phyloP scores from a whole-genome alignment of 2,329 filamentous ascomycete species.

The Fonsecaea monophora region DNA sequence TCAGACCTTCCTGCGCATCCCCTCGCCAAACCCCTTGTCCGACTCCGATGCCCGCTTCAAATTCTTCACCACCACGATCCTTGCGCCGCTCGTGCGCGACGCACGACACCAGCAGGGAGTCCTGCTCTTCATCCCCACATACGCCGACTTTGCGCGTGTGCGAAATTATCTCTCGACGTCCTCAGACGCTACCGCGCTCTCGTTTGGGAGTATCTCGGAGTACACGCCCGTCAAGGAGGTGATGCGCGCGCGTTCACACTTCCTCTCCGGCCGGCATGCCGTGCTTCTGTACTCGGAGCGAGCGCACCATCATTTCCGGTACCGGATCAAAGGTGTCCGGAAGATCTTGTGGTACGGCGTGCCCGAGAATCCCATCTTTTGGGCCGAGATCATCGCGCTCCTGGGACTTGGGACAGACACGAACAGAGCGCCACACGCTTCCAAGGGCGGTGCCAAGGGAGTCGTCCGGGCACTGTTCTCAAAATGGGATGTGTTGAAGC shows the following conservation, averaged over 20 bases:
- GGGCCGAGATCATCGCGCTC: slow-evolving; percentile 52
- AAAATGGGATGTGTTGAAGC: slow-evolving; percentile 84
- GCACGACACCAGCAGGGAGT: slow-evolving; percentile 72
- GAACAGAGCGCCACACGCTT: slow-evolving; percentile 54
- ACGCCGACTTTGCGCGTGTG: slow-evolving; percentile 92
- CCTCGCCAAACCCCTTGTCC: slow-evolving; percentile 69
- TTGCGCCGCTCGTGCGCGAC: slow-evolving; percentile 75
- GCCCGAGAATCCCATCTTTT: slow-evolving; percentile 77
- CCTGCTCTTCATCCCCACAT: slow-evolving; percentile 88
- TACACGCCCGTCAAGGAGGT: slow-evolving; percentile 82
- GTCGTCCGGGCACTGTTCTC: slow-evolving; percentile 72
- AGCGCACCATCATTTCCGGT: slow-evolving; percentile 95
- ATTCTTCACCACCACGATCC: slow-evolving; percentile 82
- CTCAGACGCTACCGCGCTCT: slow-evolving; percentile 60
- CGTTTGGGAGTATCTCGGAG: slow-evolving; percentile 86
- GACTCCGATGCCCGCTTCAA: slow-evolving; percentile 91
- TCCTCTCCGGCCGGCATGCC: slow-evolving; percentile 79
- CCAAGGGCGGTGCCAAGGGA: slow-evolving; percentile 58
- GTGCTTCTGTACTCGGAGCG: slow-evolving; percentile 91
- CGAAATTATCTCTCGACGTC: slow-evolving; percentile 89
- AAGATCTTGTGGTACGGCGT: slow-evolving; percentile 87
- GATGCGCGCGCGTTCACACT: slow-evolving; percentile 84
- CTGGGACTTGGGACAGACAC: slow-evolving; percentile 56
- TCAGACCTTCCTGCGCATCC: slow-evolving; percentile 90
- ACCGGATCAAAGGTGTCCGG: slow-evolving; percentile 79